Conservation (phyloP, 2,329 filamentous ascomycete genomes). For the Alternaria arborescens region DNA sequence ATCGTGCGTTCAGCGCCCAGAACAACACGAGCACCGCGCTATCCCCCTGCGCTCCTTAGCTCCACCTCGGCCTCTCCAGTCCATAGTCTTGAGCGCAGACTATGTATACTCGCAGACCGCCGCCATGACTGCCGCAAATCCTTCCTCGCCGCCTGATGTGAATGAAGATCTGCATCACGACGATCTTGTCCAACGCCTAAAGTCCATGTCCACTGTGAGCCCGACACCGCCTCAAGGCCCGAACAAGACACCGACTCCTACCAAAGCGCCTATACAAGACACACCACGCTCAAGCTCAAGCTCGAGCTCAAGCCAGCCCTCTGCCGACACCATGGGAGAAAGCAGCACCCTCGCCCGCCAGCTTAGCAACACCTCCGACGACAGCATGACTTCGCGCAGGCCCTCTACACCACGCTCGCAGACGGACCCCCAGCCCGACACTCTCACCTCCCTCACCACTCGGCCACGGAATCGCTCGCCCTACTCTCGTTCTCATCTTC, state of each 20-base stretch:
- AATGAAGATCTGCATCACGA: slow-evolving; percentile 23
- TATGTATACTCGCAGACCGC: slow-evolving; percentile 41
- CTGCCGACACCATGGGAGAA: slow-evolving; percentile 35
- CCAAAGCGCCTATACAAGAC: slow-evolving; percentile 9
- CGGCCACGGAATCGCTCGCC: slow-evolving; percentile 57
- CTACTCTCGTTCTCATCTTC: slow-evolving; percentile 57
- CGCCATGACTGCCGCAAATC: slow-evolving; percentile 39
- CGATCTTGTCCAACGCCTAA: slow-evolving; percentile 35
- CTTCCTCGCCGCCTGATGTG: slow-evolving; percentile 25
- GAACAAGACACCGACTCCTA: slow-evolving; percentile 9
- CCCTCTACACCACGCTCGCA: slow-evolving; percentile 49
- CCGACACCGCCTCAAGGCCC: slow-evolving; percentile 18
- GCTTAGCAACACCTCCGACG: slow-evolving; percentile 36
- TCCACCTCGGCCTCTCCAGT: slow-evolving; percentile 24
- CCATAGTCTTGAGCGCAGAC: slow-evolving; percentile 17
- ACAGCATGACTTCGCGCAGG: slow-evolving; percentile 32
- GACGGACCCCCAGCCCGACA: slow-evolving; percentile 49
- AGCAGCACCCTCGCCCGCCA: slow-evolving; percentile 31
- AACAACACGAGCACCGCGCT: slow-evolving; percentile 28
- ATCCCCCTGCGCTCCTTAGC: slow-evolving; percentile 25
- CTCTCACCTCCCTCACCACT: slow-evolving; percentile 35
- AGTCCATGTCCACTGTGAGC: slow-evolving; percentile 29
- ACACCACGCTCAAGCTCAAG: neutral
- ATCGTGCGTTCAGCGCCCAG: slow-evolving; percentile 33
- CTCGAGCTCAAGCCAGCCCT: neutral